Conservation (phyloP, 179 eudicot species). For the Beta lomatogona region DNA sequence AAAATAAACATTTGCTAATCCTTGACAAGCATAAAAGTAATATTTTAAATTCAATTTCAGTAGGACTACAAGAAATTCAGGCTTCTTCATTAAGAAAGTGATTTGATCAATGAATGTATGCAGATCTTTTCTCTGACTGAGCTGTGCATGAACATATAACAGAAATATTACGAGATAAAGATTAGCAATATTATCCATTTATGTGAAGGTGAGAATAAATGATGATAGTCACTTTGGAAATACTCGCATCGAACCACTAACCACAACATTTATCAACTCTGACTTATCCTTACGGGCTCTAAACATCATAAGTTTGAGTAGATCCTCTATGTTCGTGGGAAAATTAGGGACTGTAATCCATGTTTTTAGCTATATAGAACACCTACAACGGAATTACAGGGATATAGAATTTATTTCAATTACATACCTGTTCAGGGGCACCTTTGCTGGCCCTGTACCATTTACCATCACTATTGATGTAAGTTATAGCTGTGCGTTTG, state of each 20-base stretch:
- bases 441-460: slow-evolving; percentile 88
- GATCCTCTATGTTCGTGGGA: neutral
- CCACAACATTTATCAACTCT: neutral
- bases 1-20: neutral
- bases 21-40: neutral
- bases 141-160: neutral
- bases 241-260: neutral
- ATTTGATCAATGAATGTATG: neutral
- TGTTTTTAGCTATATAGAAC: neutral
- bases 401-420: neutral
- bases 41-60: neutral
- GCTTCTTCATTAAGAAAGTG: neutral
- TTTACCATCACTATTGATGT: slow-evolving; percentile 65
- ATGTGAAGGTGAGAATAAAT: neutral
- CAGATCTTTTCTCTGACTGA: neutral
- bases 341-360: neutral
- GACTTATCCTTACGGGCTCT: neutral
- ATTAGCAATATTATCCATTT: neutral
- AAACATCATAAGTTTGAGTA: neutral
- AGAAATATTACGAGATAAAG: neutral
- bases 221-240: neutral
- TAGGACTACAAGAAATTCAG: neutral
- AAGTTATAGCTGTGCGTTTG: slow-evolving; percentile 85
- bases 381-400: neutral
- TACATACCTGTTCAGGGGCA: slow-evolving; percentile 73